Conservation (phyloP, 2,329 filamentous ascomycete species). For the Pseudogymnoascus sp. region DNA sequence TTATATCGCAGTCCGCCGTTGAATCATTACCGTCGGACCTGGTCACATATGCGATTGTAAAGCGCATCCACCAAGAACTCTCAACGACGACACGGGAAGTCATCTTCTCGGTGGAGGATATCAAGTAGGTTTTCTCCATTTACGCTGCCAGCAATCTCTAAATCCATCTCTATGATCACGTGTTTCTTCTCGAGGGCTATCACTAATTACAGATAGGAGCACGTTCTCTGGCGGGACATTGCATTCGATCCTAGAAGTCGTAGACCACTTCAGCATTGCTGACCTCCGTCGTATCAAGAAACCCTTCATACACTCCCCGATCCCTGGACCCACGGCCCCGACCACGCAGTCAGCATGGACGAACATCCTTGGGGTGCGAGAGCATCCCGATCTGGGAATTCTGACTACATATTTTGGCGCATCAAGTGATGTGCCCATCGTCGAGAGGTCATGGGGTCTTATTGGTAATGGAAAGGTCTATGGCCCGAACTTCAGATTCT, state of each 20-base stretch:
- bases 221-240: constrained; percentile 60
- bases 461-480: constrained; percentile 43
- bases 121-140: constrained; percentile 31
- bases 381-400: constrained; percentile 46
- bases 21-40: constrained; percentile 58
- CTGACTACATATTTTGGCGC: constrained; percentile 47
- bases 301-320: constrained; percentile 52
- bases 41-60: constrained; percentile 44
- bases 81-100: constrained; percentile 46
- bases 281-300: constrained; percentile 39
- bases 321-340: constrained; percentile 32
- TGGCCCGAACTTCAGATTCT: constrained; percentile 54
- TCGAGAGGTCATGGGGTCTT: constrained; percentile 59
- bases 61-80: constrained; percentile 43
- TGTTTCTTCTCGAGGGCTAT: background rate
- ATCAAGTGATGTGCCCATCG: constrained; percentile 44
- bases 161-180: background rate
- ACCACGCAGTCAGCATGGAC: constrained; percentile 35
- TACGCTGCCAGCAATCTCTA: background rate
- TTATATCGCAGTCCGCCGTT: constrained; percentile 55
- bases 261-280: constrained; percentile 45
- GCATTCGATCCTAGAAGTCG: constrained; percentile 54
- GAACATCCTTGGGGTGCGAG: constrained; percentile 43
- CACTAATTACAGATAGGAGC: constrained; percentile 30
- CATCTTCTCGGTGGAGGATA: constrained; percentile 41